These are phyloP conservation scores for Gossypium australe DNA, from an alignment of 345 rosid genomes.

Conservation along the genomic window DNA sequence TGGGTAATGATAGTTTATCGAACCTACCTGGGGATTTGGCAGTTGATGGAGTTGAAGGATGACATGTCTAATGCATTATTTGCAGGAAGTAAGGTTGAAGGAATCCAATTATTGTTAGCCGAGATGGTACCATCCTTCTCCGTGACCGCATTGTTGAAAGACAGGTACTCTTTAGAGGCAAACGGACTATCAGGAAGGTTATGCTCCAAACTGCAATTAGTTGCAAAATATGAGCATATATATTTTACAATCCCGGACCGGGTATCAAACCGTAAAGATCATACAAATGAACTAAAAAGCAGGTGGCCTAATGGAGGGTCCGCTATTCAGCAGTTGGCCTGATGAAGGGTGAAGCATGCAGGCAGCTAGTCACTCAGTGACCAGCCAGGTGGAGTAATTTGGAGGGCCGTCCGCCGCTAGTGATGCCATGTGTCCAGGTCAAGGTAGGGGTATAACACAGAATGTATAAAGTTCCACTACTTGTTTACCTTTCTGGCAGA, in stretches of 20 bases:
- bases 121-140: slow-evolving; percentile 30
- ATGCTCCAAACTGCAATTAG: slow-evolving; percentile 49
- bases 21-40: slow-evolving; percentile 68
- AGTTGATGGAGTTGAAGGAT: slow-evolving; percentile 63
- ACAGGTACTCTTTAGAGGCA: slow-evolving; percentile 29
- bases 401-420: no score
- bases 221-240: neutral
- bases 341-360: no score
- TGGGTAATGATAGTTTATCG: neutral
- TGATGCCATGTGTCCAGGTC: no score
- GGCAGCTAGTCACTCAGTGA: no score
- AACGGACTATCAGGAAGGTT: slow-evolving; percentile 73
- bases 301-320: no score
- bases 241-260: neutral
- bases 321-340: no score
- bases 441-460: no score
- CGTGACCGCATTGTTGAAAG: slow-evolving; percentile 29
- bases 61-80: slow-evolving; percentile 44
- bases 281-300: neutral
- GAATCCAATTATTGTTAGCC: slow-evolving; percentile 29
- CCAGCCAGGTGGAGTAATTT: no score
- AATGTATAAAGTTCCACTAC: neutral
- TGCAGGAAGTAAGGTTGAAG: slow-evolving; percentile 30
- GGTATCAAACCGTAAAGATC: neutral
- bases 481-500: slow-evolving; percentile 37